A percentile compares a stretch with the other conserved stretches of the same genome.
phyloP scores from a whole-genome alignment of 2,329 filamentous ascomycete species.

The Tolypocladium album region DNA sequence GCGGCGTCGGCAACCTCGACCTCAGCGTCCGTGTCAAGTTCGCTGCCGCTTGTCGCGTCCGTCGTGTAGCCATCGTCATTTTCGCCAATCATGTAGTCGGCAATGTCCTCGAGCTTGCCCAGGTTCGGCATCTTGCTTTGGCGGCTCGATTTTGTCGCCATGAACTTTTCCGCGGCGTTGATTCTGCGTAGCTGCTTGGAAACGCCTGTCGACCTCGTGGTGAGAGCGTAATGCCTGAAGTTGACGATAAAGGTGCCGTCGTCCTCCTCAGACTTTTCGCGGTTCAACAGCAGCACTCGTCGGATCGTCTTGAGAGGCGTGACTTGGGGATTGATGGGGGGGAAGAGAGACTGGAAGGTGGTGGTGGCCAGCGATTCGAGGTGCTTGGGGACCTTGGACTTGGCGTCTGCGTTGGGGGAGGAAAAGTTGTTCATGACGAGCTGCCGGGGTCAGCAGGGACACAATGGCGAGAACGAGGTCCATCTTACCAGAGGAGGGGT shows the following conservation, averaged over 20 bases:
- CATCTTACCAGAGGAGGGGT: constrained; percentile 64
- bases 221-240: constrained; percentile 90
- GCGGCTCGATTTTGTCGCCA: constrained; percentile 46
- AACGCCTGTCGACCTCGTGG: constrained; percentile 74
- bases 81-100: constrained; percentile 87
- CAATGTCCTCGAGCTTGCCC: constrained; percentile 81
- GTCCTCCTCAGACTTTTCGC: constrained; percentile 51
- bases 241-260: constrained; percentile 72
- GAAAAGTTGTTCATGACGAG: constrained; percentile 98
- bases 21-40: constrained; percentile 89
- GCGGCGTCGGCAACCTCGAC: constrained; percentile 69
- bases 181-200: constrained; percentile 76
- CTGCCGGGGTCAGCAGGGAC: constrained; percentile 22
- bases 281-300: constrained; percentile 80
- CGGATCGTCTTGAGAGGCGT: constrained; percentile 89
- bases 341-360: constrained; percentile 92
- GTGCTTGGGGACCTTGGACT: constrained; percentile 74
- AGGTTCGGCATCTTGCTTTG: constrained; percentile 75
- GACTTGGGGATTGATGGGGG: constrained; percentile 84
- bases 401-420: constrained; percentile 48
- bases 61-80: constrained; percentile 72
- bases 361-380: constrained; percentile 88
- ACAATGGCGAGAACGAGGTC: too few species aligned
- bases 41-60: constrained; percentile 75
- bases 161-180: constrained; percentile 73